Evolutionary conservation across 176 grass and related monocot genomes (phyloP).

Genomic region (Aegilops longissima): DNA sequence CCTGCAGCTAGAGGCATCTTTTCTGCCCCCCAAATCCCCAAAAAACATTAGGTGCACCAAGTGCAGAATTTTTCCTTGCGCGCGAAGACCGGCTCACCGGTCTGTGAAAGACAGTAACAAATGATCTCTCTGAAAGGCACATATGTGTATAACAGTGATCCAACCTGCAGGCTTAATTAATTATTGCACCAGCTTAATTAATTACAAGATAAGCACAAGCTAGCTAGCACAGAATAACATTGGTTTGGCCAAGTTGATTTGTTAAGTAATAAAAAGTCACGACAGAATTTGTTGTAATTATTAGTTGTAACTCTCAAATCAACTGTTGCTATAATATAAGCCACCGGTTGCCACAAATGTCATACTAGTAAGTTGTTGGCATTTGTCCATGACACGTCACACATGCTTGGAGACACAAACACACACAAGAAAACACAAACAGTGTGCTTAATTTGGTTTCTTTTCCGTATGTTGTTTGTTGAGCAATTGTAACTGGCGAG

Average conservation of each 20-base stretch:
- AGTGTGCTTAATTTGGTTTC: background rate
- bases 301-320: background rate
- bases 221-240: background rate
- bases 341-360: background rate
- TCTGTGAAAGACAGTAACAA: constrained; percentile 35
- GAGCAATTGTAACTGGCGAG: constrained; percentile 48
- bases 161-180: background rate
- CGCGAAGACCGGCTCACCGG: constrained; percentile 17
- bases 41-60: constrained; percentile 46
- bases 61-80: constrained; percentile 44
- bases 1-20: constrained; percentile 31
- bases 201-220: background rate
- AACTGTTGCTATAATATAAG: background rate
- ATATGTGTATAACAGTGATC: background rate
- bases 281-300: background rate
- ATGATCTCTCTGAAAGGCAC: constrained; percentile 36
- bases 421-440: background rate
- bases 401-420: background rate
- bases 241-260: background rate
- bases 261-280: background rate
- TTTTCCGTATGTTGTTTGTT: constrained; percentile 34
- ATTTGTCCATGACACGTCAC: background rate
- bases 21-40: constrained; percentile 24
- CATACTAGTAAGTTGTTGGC: constrained; percentile 15
- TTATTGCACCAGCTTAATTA: background rate